Conservation (phyloP, 306 rosid genomes). For the Quercus rubra region DNA sequence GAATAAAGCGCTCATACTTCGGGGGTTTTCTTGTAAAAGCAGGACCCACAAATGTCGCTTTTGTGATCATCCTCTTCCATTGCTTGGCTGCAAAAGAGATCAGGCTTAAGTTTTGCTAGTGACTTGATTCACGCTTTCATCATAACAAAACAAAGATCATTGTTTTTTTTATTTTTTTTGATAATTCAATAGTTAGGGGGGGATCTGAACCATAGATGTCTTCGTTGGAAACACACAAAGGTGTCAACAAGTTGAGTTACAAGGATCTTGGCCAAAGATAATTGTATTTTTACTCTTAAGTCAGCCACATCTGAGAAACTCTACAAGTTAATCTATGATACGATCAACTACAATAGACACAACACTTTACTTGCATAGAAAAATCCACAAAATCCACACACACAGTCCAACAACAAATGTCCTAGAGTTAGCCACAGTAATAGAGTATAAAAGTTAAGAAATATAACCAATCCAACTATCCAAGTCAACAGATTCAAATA, state of each 20-base stretch:
- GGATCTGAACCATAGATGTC: no score
- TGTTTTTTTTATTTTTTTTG: no score
- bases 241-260: no score
- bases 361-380: background rate
- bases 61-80: constrained; percentile 97
- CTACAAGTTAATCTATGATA: background rate
- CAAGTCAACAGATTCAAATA: background rate
- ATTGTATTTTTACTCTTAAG: background rate
- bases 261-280: background rate
- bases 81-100: constrained; percentile 66
- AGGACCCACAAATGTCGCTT: constrained; percentile 92
- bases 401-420: background rate
- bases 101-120: background rate
- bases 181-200: no score
- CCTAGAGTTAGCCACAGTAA: background rate
- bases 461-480: background rate
- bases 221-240: no score
- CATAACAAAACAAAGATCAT: background rate
- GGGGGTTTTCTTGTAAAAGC: constrained; percentile 93
- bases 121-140: background rate
- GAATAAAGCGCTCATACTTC: constrained; percentile 83
- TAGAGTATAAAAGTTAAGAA: background rate
- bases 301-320: background rate
- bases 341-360: background rate
- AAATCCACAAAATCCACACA: background rate